phyloP scores from a whole-genome alignment of 2,329 filamentous ascomycete genomes.

The Aspergillus fumigatus region DNA sequence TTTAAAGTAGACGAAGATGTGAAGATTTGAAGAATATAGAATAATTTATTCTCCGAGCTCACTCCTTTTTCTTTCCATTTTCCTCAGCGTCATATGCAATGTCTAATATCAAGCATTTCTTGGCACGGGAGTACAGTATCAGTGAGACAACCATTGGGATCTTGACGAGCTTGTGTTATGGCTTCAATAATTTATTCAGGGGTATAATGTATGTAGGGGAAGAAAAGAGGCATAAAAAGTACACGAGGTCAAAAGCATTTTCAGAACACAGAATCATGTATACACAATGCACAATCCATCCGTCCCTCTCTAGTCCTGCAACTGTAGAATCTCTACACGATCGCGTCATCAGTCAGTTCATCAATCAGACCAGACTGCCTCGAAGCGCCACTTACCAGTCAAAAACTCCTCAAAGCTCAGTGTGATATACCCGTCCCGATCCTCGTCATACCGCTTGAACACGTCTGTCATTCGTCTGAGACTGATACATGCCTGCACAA shows the following conservation, averaged over 20 bases:
- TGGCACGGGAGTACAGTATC: not conserved
- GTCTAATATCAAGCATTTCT: not conserved
- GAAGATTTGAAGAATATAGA: too few relatives aligned
- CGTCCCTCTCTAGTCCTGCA: conserved; percentile 29
- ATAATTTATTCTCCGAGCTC: too few relatives aligned
- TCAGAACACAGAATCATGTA: not conserved
- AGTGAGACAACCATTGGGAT: not conserved
- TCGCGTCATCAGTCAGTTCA: conserved; percentile 5
- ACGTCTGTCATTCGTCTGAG: conserved; percentile 98
- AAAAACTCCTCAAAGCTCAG: conserved; percentile 78
- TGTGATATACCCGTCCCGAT: conserved; percentile 88
- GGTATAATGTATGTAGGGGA: conserved; percentile 9
- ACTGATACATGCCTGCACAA: conserved; percentile 95
- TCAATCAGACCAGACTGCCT: not conserved
- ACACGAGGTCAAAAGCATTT: not conserved
- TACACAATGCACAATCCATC: not conserved
- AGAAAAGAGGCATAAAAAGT: not conserved
- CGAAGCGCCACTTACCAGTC: conserved; percentile 45
- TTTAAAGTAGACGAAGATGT: too few relatives aligned
- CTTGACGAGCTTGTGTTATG: not conserved
- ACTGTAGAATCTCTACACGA: conserved; percentile 29
- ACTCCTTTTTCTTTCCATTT: not conserved
- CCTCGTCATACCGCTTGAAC: conserved; percentile 98
- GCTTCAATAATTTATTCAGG: not conserved
- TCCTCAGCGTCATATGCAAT: not conserved